phyloP scores from a whole-genome alignment of 768 basidiomycete species.

The Psilocybe sp. region DNA sequence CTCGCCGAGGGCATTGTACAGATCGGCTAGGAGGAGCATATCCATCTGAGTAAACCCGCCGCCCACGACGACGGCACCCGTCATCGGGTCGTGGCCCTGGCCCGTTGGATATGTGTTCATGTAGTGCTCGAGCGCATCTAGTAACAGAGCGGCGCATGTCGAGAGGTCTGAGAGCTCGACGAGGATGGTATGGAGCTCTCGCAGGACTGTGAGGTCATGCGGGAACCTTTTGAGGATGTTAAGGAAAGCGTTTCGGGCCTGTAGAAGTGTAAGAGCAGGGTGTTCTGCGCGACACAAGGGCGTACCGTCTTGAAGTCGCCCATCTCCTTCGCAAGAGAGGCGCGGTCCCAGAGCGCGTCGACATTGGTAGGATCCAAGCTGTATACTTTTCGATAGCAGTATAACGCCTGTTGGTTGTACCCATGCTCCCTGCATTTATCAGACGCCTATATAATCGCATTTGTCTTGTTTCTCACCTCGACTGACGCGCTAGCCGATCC shows the following conservation, averaged over 20 bases:
- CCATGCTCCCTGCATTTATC: slow-evolving; percentile 52
- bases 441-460: not conserved
- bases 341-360: slow-evolving; percentile 88
- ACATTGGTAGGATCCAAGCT: slow-evolving; percentile 78
- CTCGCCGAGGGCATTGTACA: slow-evolving; percentile 71
- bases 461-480: slow-evolving; percentile 42
- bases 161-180: slow-evolving; percentile 68
- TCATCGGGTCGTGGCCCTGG: slow-evolving; percentile 18
- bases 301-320: slow-evolving; percentile 67
- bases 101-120: slow-evolving; percentile 46
- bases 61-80: slow-evolving; percentile 24
- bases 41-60: slow-evolving; percentile 64
- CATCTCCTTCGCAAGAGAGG: slow-evolving; percentile 73
- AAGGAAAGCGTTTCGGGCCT: slow-evolving; percentile 65
- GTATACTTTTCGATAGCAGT: slow-evolving; percentile 85
- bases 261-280: not conserved
- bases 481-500: slow-evolving; percentile 75
- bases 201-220: slow-evolving; percentile 76
- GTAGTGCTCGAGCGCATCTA: slow-evolving; percentile 72
- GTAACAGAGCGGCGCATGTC: slow-evolving; percentile 65
- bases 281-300: not conserved
- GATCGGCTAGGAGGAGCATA: slow-evolving; percentile 81
- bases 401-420: slow-evolving; percentile 82
- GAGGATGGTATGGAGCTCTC: slow-evolving; percentile 75
- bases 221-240: slow-evolving; percentile 74